Conservation (phyloP, 306 rosid species). For the Acacia confusa region DNA sequence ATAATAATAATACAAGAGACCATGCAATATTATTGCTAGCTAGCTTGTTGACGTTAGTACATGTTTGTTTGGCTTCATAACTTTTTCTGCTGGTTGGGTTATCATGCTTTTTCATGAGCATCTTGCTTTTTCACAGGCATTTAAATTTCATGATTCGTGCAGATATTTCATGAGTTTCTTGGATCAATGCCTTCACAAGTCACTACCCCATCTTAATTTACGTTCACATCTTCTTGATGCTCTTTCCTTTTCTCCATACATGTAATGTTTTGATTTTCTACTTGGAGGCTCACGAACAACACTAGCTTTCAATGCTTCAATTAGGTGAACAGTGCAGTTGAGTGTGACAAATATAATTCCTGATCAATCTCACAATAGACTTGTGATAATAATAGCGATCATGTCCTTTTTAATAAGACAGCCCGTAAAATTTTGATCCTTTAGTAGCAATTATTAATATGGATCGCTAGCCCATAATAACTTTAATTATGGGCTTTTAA, state of each 20-base stretch:
- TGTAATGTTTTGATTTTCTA: too few relatives aligned
- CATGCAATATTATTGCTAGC: constrained; percentile 1
- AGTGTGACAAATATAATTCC: not conserved
- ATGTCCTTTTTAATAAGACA: not conserved
- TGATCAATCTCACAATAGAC: not conserved
- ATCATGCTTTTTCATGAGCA: not conserved
- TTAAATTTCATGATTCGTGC: not conserved
- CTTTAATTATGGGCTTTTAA: not conserved
- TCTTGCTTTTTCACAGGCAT: not conserved
- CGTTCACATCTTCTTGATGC: too few relatives aligned
- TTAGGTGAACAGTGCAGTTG: not conserved
- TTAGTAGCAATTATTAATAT: not conserved
- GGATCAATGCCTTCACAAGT: too few relatives aligned
- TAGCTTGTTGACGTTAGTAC: not conserved
- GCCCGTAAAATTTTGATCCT: not conserved
- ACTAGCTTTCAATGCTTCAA: not conserved
- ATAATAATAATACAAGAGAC: not conserved
- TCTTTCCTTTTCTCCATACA: too few relatives aligned
- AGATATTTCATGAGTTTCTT: not conserved
- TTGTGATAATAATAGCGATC: not conserved
- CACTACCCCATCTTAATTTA: too few relatives aligned
- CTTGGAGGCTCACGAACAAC: not conserved
- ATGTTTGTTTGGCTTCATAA: not conserved
- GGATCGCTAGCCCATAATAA: not conserved
- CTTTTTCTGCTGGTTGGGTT: not conserved